Percentiles rank a stretch among this genome's conserved stretches.
phyloP scores from a whole-genome alignment of 768 basidiomycete genomes.

The Collybia sordida region DNA sequence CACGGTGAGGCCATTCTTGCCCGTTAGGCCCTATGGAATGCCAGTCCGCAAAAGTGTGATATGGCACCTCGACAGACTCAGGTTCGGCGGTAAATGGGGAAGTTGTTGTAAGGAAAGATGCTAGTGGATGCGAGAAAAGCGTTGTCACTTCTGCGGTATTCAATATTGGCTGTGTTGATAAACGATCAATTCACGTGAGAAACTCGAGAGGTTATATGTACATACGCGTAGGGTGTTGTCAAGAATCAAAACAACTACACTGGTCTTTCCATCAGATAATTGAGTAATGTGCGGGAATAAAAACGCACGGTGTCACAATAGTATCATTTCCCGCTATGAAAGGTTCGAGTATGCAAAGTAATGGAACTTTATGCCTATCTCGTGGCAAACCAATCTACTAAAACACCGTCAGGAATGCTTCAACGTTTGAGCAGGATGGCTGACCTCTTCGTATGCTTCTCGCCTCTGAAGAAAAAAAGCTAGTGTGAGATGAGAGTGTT shows the following conservation, averaged over 20 bases:
- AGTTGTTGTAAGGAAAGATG: slow-evolving; percentile 63
- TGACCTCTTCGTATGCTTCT: slow-evolving; percentile 89
- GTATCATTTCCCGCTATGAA: slow-evolving; percentile 71
- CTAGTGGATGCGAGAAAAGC: slow-evolving; percentile 84
- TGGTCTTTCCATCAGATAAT: slow-evolving; percentile 23
- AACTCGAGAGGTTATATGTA: slow-evolving; percentile 39
- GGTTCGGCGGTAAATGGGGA: slow-evolving; percentile 58
- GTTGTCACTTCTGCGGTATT: slow-evolving; percentile 64
- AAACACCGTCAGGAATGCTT: neutral
- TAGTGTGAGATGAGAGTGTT: neutral
- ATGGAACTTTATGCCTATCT: slow-evolving; percentile 66
- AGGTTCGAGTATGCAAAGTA: slow-evolving; percentile 78
- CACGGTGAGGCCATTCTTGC: slow-evolving; percentile 41
- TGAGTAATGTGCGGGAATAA: neutral
- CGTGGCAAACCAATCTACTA: slow-evolving; percentile 78
- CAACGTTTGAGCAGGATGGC: slow-evolving; percentile 4
- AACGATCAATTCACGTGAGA: neutral
- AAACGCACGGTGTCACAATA: slow-evolving; percentile 81
- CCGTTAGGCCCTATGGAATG: slow-evolving; percentile 40
- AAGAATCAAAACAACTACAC: slow-evolving; percentile 82
- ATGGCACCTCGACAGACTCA: slow-evolving; percentile 54
- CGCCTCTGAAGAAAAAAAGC: slow-evolving; percentile 59
- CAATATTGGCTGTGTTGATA: neutral
- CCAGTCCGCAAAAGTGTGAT: slow-evolving; percentile 65
- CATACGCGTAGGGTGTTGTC: slow-evolving; percentile 72